Conservation (phyloP, 345 rosid genomes). For the Acer negundo region DNA sequence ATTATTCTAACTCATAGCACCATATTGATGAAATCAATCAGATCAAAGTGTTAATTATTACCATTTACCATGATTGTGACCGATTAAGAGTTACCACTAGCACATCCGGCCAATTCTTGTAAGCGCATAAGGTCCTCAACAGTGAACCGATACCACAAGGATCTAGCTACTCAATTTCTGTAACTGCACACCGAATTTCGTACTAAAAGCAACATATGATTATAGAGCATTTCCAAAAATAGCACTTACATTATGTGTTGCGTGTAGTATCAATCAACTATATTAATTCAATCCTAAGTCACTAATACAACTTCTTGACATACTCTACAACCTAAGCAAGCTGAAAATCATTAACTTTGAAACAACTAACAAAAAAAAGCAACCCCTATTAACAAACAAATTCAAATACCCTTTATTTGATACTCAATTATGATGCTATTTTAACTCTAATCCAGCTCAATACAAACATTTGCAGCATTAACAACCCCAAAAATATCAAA, state of each 20-base stretch:
- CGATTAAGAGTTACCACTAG: neutral
- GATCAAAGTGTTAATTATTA: neutral
- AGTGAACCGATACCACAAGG: neutral
- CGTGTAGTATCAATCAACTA: neutral
- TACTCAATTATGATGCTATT: neutral
- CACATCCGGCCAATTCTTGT: neutral
- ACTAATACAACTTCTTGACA: neutral
- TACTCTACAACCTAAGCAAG: neutral
- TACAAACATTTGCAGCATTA: too few species aligned
- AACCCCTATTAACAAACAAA: neutral
- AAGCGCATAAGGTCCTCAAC: neutral
- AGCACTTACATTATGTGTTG: neutral
- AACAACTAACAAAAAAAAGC: neutral
- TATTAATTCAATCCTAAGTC: neutral
- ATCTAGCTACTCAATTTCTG: slow-evolving; percentile 4
- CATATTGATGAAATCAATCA: neutral
- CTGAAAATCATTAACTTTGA: neutral
- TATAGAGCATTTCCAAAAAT: neutral
- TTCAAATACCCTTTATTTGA: neutral
- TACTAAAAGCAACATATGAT: neutral
- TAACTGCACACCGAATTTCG: neutral
- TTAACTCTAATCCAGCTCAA: neutral
- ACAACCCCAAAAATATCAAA: too few species aligned
- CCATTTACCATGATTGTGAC: neutral
- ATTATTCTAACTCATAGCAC: neutral